A percentile compares a stretch with the other conserved stretches of the same genome.
These are phyloP conservation scores for Dacryopinax primogenitus DNA, from an alignment of 768 basidiomycete genomes.

Conservation along the genomic window DNA sequence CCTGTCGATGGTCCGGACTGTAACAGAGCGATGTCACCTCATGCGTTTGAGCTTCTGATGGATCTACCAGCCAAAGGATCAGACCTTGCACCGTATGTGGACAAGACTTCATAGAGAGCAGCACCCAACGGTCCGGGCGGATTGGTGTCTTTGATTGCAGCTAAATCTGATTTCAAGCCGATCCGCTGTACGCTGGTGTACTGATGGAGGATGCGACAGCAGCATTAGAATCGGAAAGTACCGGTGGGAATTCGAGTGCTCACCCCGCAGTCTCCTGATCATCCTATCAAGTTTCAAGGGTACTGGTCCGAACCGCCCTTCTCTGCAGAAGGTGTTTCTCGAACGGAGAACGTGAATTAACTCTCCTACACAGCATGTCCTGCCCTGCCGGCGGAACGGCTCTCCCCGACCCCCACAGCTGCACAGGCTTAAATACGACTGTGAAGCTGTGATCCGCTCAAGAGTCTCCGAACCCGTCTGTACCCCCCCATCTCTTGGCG, in stretches of 20 bases:
- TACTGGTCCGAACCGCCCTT: not conserved
- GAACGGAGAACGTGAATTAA: not conserved
- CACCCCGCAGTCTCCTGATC: slow-evolving; percentile 1
- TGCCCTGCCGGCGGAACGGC: no score
- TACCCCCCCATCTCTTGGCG: not conserved
- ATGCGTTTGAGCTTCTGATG: not conserved
- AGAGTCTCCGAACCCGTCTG: no score
- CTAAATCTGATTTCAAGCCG: not conserved
- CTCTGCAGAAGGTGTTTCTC: not conserved
- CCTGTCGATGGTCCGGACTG: not conserved
- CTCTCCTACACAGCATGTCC: no score
- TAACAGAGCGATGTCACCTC: not conserved
- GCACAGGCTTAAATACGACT: not conserved
- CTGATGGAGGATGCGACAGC: not conserved
- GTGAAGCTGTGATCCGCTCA: no score
- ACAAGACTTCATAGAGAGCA: no score
- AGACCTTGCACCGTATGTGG: no score
- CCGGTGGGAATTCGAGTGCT: not conserved
- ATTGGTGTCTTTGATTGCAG: not conserved
- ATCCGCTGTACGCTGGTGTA: not conserved
- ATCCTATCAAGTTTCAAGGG: slow-evolving; percentile 3
- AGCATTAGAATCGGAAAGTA: not conserved
- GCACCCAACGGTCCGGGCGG: not conserved
- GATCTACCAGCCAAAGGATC: not conserved
- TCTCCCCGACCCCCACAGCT: no score